Evolutionary conservation across 2,329 filamentous ascomycete species (phyloP).

Genomic region (Aureobasidium pullulans): DNA sequence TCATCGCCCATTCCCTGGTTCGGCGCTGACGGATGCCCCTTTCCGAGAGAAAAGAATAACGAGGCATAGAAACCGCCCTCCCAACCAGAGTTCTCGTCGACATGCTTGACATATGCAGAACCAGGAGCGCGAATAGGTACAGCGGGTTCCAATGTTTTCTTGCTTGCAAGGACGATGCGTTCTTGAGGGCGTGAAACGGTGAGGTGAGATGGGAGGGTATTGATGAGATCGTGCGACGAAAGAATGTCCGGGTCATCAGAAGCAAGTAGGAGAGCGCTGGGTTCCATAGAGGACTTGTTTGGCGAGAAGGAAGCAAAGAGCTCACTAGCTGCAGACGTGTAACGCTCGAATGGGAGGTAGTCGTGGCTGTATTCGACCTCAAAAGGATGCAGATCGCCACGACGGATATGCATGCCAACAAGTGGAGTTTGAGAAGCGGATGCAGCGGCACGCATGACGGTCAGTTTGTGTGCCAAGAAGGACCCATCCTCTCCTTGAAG

Average conservation of each 20-base stretch:
- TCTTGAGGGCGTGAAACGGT: conserved; percentile 56
- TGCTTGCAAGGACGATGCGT: conserved; percentile 67
- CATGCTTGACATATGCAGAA: conserved; percentile 54
- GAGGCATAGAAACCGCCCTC: conserved; percentile 78
- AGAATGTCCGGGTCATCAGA: conserved; percentile 78
- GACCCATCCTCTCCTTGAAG: conserved; percentile 57
- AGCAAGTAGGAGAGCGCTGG: conserved; percentile 53
- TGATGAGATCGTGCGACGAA: conserved; percentile 55
- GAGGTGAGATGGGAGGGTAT: conserved; percentile 24
- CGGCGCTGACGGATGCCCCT: conserved; percentile 19
- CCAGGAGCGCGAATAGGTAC: conserved; percentile 31
- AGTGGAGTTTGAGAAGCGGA: conserved; percentile 44
- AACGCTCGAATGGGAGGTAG: conserved; percentile 68
- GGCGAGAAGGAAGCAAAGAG: neutral
- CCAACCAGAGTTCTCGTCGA: conserved; percentile 75
- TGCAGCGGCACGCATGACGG: conserved; percentile 46
- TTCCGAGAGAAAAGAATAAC: conserved; percentile 73
- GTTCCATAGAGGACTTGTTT: conserved; percentile 9
- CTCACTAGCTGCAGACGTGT: conserved; percentile 52
- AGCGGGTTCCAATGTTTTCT: conserved; percentile 37
- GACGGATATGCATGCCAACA: conserved; percentile 71
- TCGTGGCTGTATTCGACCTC: conserved; percentile 74
- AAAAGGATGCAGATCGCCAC: conserved; percentile 68
- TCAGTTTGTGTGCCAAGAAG: conserved; percentile 56
- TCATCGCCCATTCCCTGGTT: conserved; percentile 20